Base-by-base conservation (phyloP, 2,329 filamentous ascomycete species). In the Westerdykella ornata region DNA sequence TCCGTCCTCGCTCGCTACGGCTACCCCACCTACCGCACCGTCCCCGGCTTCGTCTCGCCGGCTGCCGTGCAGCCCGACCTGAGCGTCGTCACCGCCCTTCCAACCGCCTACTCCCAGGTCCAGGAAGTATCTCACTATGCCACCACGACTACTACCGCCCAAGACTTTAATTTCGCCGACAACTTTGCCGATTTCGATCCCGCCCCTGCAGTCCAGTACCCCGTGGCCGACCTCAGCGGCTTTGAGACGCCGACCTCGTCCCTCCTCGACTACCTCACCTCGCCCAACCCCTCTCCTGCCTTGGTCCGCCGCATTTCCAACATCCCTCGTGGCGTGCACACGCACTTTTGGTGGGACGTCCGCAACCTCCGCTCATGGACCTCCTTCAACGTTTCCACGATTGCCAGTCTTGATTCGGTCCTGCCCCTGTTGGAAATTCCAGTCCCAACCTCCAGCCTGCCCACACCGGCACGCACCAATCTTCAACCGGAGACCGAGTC, bases 281-380 rank as follows among this genome's bases (percentile, higher is more conserved):
- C 76, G 0, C 70, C 85, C 45, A 95, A 94, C 60, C 88, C 89
- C 15, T 82, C 87, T 16, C 84, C 89, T 14, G 83, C 84, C 31
- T 73, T 95, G 26, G 87, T 94, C 29, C 84, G 84, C 58, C 85
- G 83, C 52, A 78, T 90, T 52, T 85, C 84, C 45, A 82, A 84
- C 60, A 62, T 81, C 69, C 78, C 73, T 49, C 85, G 80, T 63
- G 81, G 75, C 57, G 77, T 75, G 67, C 83, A 77, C 56, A 87
- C 83, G 64, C 82, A 94, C 70, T 95, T 90, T 67, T 97, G 90
- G 90, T 96, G 88, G 85, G 90, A 97, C 59, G 77, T 94, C 44
- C 85, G 90, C 53, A 90, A 94, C 62, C 74, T 96, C 51, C 81
- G 86, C 48, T 77, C 81, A 47, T 96, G 90, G 90, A 77, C 77